phyloP scores from a whole-genome alignment of 1,284 basidiomycete species.

The Vanrija sp. region DNA sequence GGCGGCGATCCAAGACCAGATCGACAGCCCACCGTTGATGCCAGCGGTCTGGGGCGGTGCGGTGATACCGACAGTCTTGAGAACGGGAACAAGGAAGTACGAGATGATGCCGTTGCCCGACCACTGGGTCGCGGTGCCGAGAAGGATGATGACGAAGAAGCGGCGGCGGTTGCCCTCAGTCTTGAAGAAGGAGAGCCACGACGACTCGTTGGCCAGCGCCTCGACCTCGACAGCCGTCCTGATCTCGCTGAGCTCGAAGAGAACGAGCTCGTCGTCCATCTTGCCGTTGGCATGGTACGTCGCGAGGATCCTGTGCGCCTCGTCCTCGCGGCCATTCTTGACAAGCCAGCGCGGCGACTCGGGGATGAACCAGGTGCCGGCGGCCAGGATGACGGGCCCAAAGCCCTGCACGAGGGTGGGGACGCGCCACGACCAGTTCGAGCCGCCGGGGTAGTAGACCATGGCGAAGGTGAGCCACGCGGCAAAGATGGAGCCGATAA shows the following conservation, averaged over 20 bases:
- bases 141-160: conserved; percentile 48
- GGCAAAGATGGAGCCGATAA: conserved; percentile 40
- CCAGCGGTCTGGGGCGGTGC: conserved; percentile 59
- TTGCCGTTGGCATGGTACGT: conserved; percentile 59
- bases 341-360: conserved; percentile 68
- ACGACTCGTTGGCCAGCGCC: conserved; percentile 13
- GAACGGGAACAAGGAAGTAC: conserved; percentile 67
- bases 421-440: conserved; percentile 49
- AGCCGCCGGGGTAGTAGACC: conserved; percentile 25
- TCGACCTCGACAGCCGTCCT: conserved; percentile 43
- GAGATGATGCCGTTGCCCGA: conserved; percentile 63
- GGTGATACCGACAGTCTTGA: conserved; percentile 66
- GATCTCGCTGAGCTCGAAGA: conserved; percentile 50
- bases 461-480: conserved; percentile 41
- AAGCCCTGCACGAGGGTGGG: conserved; percentile 65
- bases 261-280: conserved; percentile 43
- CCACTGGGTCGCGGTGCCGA: conserved; percentile 55
- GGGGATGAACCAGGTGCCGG: conserved; percentile 56
- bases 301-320: conserved; percentile 57
- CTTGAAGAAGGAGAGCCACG: conserved; percentile 32
- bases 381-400: conserved; percentile 59
- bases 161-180: conserved; percentile 36
- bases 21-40: conserved; percentile 63
- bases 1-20: conserved; percentile 34
- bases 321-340: conserved; percentile 54